A percentile compares a stretch with the other conserved stretches of the same genome.
phyloP scores from a whole-genome alignment of 495 filamentous ascomycete species.

The Hyaloscypha finlandica region DNA sequence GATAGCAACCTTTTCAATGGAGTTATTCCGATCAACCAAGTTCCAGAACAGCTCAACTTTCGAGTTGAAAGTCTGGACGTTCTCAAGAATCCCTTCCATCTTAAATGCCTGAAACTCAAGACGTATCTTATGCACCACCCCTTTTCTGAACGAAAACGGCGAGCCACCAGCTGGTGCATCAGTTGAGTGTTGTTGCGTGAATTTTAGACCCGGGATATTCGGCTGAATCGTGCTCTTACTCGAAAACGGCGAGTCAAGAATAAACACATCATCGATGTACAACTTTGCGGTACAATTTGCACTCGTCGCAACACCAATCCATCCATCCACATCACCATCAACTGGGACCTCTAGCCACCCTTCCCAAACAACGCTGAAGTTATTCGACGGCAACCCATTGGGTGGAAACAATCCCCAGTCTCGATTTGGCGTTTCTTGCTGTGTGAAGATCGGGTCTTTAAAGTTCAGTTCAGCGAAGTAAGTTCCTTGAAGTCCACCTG shows the following conservation, averaged over 20 bases:
- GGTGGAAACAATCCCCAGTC: slow-evolving; percentile 16
- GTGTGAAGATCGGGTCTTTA: neutral
- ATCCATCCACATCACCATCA: slow-evolving; percentile 10
- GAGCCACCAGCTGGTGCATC: slow-evolving; percentile 38
- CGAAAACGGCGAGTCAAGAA: slow-evolving; percentile 1
- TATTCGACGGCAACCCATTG: slow-evolving; percentile 15
- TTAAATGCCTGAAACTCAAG: slow-evolving; percentile 50
- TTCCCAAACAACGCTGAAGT: slow-evolving; percentile 19
- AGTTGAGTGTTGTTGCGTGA: slow-evolving; percentile 26
- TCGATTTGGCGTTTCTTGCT: slow-evolving; percentile 10
- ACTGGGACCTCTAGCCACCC: slow-evolving; percentile 8
- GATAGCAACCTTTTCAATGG: slow-evolving; percentile 37
- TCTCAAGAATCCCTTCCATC: slow-evolving; percentile 42
- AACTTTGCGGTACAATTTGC: slow-evolving; percentile 14
- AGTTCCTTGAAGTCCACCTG: slow-evolving; percentile 11
- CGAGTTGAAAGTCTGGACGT: slow-evolving; percentile 45
- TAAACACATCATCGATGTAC: slow-evolving; percentile 6
- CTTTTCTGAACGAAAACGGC: slow-evolving; percentile 40
- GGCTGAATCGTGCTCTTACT: neutral
- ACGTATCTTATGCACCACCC: slow-evolving; percentile 39
- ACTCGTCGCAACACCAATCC: slow-evolving; percentile 11
- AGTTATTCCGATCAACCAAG: slow-evolving; percentile 40
- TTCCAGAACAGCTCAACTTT: slow-evolving; percentile 49
- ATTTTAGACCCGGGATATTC: slow-evolving; percentile 10
- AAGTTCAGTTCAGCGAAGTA: slow-evolving; percentile 12